Base-by-base conservation (phyloP, 257 asterid species). In the Lavandula angustifolia region DNA sequence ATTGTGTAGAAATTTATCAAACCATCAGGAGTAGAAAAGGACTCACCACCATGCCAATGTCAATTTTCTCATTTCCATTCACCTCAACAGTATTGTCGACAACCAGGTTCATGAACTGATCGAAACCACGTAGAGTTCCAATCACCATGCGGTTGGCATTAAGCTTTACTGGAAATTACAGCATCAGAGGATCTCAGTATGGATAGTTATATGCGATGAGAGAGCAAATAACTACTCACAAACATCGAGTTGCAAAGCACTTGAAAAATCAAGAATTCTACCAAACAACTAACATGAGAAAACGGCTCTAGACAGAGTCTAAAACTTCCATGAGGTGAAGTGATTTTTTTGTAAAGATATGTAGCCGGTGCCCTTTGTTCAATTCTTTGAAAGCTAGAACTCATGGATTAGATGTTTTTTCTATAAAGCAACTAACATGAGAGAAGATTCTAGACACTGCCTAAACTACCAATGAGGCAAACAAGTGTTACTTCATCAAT, bases 31-130 rank as follows among this genome's bases (percentile, higher is more conserved):
- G 3, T 12, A 4, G 18, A 9, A 40, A 58, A 16, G 27, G 57
- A 85, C 96, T 79, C 58, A 88, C 98, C 92, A 91, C 96, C 95
- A 86, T 91, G 76, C 99, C 99, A 29, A 92, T 92, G 16, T 92
- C 96, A 9, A 70, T 89, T 73, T 84, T 89, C 71, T 89, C 99
- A 10, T 84, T 77, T 69, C 99, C 99, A 76, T 84, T 89, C 52
- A 89, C 94, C 79, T 85, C 95, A n/a, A 89, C 85, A 0, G 97
- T 89, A 72, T 89, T 85, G 79, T 89, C 96, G 70, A 89, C 90
- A 74, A 88, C 94, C 69, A 89, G 62, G 76, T 89, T 87, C 97
- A 87, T 89, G 79, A 87, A 89, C 79, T 87, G 95, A 71, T 89
- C 97, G 10, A 89, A 89, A 18, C 95, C 95, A 32, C 97, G 97